These are phyloP conservation scores for Calonectria henricotiae DNA, from an alignment of 2,329 filamentous ascomycete genomes.

Conservation along the genomic window DNA sequence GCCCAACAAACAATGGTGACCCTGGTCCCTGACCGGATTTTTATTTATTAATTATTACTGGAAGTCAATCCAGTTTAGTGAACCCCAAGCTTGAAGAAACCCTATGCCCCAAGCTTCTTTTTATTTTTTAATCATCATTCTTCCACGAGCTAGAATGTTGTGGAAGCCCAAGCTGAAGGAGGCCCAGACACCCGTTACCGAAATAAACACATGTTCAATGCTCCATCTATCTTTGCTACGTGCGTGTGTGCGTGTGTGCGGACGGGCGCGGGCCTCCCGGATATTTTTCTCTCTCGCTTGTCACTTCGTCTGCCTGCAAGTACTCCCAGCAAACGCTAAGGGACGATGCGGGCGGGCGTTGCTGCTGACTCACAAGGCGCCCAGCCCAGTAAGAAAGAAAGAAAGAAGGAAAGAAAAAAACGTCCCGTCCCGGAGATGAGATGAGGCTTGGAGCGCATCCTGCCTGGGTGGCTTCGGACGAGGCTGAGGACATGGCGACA, in stretches of 20 bases:
- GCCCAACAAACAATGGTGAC: conserved; percentile 15
- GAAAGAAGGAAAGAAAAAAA: neutral
- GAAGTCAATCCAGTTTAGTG: conserved; percentile 3
- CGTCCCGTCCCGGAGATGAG: conserved; percentile 22
- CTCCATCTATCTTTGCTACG: neutral
- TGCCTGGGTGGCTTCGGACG: conserved; percentile 13
- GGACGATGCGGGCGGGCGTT: neutral
- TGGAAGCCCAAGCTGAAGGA: conserved; percentile 25
- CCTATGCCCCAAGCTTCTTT: conserved; percentile 17
- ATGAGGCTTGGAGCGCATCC: conserved; percentile 9
- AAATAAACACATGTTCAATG: conserved; percentile 9
- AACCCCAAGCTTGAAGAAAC: conserved; percentile 11
- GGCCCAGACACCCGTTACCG: conserved; percentile 1
- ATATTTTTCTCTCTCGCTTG: neutral
- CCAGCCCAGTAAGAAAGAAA: neutral
- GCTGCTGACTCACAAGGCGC: conserved; percentile 15
- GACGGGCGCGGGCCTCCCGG: conserved; percentile 2
- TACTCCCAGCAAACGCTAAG: neutral
- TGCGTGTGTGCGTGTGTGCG: neutral
- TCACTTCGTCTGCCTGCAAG: neutral
- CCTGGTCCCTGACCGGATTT: conserved; percentile 18
- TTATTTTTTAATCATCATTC: neutral
- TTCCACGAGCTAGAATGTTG: conserved; percentile 27
- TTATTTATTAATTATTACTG: neutral
- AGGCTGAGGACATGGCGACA: conserved; percentile 19